Conservation (phyloP, 495 filamentous ascomycete genomes). For the Penicillium dipodomyicola region DNA sequence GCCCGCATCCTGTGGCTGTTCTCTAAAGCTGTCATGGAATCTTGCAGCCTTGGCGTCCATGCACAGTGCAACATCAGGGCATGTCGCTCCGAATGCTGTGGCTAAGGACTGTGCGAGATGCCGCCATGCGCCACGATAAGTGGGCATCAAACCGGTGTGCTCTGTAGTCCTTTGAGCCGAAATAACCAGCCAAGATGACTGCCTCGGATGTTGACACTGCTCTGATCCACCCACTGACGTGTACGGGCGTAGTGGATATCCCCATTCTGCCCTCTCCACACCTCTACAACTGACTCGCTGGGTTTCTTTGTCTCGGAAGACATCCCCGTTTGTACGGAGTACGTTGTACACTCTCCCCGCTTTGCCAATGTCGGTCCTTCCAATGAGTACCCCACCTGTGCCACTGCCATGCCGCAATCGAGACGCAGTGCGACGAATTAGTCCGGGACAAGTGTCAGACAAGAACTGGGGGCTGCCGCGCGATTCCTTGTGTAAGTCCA, state of each 20-base stretch:
- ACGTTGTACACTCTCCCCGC: slow-evolving; percentile 2
- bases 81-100: slow-evolving; percentile 13
- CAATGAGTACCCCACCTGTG: neutral
- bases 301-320: slow-evolving; percentile 3
- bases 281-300: neutral
- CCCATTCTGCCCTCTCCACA: neutral
- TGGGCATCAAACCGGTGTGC: neutral
- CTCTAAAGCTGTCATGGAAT: slow-evolving; percentile 3
- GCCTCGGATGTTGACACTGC: neutral
- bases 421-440: slow-evolving; percentile 17
- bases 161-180: neutral
- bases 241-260: neutral
- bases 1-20: slow-evolving; percentile 4
- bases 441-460: slow-evolving; percentile 21
- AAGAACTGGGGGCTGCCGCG: slow-evolving; percentile 15
- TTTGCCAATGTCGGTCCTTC: slow-evolving; percentile 9
- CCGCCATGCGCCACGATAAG: slow-evolving; percentile 23
- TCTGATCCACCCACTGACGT: slow-evolving; percentile 1
- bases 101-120: slow-evolving; percentile 15
- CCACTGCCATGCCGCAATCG: slow-evolving; percentile 17
- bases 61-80: slow-evolving; percentile 17
- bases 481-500: neutral
- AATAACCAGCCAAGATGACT: neutral
- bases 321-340: neutral
- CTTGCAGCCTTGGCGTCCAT: slow-evolving; percentile 22